Base-by-base conservation (phyloP, 2,329 filamentous ascomycete species). In the Beauveria rudraprayagi region DNA sequence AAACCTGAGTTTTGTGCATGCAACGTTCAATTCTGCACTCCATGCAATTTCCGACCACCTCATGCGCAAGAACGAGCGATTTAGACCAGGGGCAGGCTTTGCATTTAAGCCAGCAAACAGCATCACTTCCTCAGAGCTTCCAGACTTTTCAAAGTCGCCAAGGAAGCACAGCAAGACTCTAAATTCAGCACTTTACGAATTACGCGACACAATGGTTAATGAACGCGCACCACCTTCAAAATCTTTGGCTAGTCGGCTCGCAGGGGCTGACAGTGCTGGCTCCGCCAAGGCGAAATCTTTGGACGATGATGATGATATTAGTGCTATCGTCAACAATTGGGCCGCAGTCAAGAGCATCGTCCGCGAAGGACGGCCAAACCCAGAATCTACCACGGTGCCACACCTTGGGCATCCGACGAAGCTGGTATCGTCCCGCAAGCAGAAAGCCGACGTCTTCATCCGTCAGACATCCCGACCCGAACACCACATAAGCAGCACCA, bases 401-500 rank as follows among this genome's bases (percentile, higher is more conserved):
- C 68, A 70, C 19, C 73, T 75, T 65, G 72, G 74, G 2, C 76
- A 77, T 60, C 71, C 75, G 46, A 70, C 70, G 54, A 77, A 77
- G 67, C 74, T 79, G 66, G 70, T 77, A 68, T 79, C 78, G 47
- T 78, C 76, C 68, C 77, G 80, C 69, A 81, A 83, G 68, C 79
- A 82, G 68, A 81, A 81, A 70, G 81, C 82, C 62, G 76, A 78
- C 66, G 71, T 83, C 61, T 85, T 85, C 68, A 78, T 82, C 57
- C 77, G 80, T 65, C 79, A 78, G 52, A 81, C 77, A 69, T 80
- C 74, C 56, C 78, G 82, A 2, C 83, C 83, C 1, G 83, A 86
- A 67, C 81, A 83, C 65, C 83, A 86, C 67, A 76, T 80, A 48
- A 78, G 76, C 61, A 70, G 67, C 61, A 73, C 75, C 44, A 78